phyloP scores from a whole-genome alignment of 2,329 filamentous ascomycete species.

The Diplocarpon rosae region DNA sequence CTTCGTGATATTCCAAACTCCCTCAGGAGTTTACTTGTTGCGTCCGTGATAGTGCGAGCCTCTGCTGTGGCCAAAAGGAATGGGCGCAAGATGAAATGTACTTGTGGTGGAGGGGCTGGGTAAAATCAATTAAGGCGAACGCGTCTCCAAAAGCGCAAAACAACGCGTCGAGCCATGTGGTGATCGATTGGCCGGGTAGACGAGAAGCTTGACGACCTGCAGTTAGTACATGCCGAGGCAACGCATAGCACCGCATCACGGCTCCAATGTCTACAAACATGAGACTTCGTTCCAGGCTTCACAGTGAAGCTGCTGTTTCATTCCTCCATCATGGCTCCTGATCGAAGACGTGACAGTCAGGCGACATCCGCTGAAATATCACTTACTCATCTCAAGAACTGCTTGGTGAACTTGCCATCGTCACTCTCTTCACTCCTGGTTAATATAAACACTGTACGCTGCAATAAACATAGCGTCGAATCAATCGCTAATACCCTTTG shows the following conservation, averaged over 20 bases:
- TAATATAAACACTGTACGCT: slow-evolving; percentile 76
- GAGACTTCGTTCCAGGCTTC: too few species aligned
- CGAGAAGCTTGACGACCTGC: too few species aligned
- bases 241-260: too few species aligned
- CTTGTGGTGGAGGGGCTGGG: slow-evolving; percentile 9
- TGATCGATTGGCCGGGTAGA: too few species aligned
- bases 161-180: neutral
- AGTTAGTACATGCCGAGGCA: too few species aligned
- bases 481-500: neutral
- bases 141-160: neutral
- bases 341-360: slow-evolving; percentile 36
- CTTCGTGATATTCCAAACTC: too few species aligned
- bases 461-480: neutral
- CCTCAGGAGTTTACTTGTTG: neutral
- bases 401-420: slow-evolving; percentile 82
- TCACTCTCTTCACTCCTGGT: slow-evolving; percentile 75
- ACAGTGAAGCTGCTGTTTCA: too few species aligned
- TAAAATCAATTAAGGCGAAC: slow-evolving; percentile 9
- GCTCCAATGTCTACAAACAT: too few species aligned
- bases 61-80: slow-evolving; percentile 4
- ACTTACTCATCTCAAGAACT: slow-evolving; percentile 82
- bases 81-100: slow-evolving; percentile 12
- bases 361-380: slow-evolving; percentile 72
- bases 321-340: slow-evolving; percentile 15
- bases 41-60: neutral